Evolutionary conservation across 345 rosid species (phyloP).

Genomic region (Syzygium aqueum): DNA sequence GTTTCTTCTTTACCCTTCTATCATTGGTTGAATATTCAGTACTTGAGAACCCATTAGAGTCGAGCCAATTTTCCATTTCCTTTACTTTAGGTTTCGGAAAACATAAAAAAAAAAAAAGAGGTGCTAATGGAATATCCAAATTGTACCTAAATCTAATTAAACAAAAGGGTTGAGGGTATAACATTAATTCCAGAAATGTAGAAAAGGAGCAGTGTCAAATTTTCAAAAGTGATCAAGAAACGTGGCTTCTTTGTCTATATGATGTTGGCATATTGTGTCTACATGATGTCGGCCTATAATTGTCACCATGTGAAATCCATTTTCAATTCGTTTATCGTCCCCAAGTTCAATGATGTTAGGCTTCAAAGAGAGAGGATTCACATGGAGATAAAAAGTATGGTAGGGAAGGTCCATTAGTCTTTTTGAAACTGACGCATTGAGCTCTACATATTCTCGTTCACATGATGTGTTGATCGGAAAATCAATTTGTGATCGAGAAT

Average conservation of each 20-base stretch:
- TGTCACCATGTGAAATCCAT: neutral
- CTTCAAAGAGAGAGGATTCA: neutral
- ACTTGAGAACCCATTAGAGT: neutral
- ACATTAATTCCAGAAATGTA: neutral
- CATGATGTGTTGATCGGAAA: neutral
- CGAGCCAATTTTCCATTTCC: neutral
- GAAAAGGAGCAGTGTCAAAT: neutral
- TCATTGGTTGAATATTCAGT: neutral
- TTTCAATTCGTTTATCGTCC: neutral
- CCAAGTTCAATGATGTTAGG: neutral
- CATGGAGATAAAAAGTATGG: neutral
- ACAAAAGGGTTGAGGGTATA: neutral
- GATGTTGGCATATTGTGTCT: neutral
- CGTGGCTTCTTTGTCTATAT: neutral
- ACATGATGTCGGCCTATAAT: neutral
- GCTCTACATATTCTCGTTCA: neutral
- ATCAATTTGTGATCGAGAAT: neutral
- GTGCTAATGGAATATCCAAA: neutral
- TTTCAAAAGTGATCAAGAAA: neutral
- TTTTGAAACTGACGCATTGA: neutral
- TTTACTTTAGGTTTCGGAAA: neutral
- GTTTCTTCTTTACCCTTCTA: neutral
- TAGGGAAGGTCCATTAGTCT: neutral
- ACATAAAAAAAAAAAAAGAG: neutral
- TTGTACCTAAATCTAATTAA: neutral